These are phyloP conservation scores for Neurospora tetraspora DNA, from an alignment of 495 filamentous ascomycete species.

Conservation along the genomic window DNA sequence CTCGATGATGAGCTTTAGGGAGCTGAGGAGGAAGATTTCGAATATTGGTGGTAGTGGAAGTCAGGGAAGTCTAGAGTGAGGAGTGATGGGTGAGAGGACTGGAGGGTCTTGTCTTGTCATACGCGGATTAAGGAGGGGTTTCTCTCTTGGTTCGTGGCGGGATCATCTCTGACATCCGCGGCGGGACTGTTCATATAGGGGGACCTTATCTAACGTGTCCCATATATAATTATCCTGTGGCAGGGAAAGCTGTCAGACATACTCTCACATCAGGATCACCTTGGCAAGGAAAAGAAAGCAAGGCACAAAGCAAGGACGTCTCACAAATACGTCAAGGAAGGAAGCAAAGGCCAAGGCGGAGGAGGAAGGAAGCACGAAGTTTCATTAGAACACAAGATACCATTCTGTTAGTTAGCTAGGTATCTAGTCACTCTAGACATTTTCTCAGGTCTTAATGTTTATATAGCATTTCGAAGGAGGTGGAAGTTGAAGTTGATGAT, in stretches of 20 bases:
- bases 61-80: neutral
- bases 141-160: too few species aligned
- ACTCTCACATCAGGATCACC: too few species aligned
- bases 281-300: neutral
- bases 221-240: too few species aligned
- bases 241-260: too few species aligned
- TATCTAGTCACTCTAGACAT: neutral
- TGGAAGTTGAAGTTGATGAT: neutral
- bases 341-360: neutral
- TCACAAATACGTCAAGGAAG: neutral
- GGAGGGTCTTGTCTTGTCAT: neutral
- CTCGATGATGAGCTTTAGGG: neutral
- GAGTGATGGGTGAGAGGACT: neutral
- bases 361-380: neutral
- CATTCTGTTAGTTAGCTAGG: neutral
- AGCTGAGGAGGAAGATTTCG: neutral
- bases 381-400: neutral
- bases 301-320: neutral
- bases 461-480: neutral
- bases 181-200: too few species aligned
- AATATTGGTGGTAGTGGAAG: neutral
- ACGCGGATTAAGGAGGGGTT: too few species aligned
- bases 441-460: neutral
- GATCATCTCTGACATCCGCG: too few species aligned
- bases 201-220: too few species aligned